Base-by-base conservation (phyloP, 139 green algal genomes). In the Volvox africanus region DNA sequence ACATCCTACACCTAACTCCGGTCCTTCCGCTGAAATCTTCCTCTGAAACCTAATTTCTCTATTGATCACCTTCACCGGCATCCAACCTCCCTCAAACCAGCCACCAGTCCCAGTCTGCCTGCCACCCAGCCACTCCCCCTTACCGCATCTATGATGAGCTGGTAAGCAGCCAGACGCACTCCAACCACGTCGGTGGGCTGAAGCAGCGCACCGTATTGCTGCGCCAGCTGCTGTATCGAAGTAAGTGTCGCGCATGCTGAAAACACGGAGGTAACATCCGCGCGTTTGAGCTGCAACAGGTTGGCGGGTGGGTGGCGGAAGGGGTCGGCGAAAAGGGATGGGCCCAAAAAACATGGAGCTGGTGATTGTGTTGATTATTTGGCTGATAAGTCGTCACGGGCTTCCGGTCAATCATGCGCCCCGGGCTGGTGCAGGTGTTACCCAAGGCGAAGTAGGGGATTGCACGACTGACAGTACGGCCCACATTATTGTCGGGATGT, bases 131-230 rank as follows among this genome's bases (percentile, higher is more conserved):
- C 14, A 65, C 0, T 20, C 69, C 69, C 18, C 17, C 86, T 76
- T 69, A 90, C 86, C 71, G 80, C 86, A 26, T 90, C 86, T 28
- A 55, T 83, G n/a, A 90, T 62, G 35, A 90, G 86, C 86, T 90
- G 86, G 44, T 84, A 90, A 2, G n/a, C 86, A 30, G 86, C 71
- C 86, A 90, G 18, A 0, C 86, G 86, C n/a, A 83, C 86, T 3
- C 71, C 86, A 33, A 83, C 30, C 30, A 76, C 86, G 20, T 90
- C 86, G 1, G 26, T 18, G 3, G 73, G 50, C 68, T 65, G 61
- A 37, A 81, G 84, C 86, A 82, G 30, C 21, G 6, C 21, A 26
- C 71, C 71, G 19, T n/a, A 62, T 75, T 55, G 50, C 44, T 30
- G 69, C 30, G 73, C 86, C 73, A 90, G 73, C 73, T 83, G 73